Conservation (phyloP, 306 rosid genomes). For the Alnus rubra region DNA sequence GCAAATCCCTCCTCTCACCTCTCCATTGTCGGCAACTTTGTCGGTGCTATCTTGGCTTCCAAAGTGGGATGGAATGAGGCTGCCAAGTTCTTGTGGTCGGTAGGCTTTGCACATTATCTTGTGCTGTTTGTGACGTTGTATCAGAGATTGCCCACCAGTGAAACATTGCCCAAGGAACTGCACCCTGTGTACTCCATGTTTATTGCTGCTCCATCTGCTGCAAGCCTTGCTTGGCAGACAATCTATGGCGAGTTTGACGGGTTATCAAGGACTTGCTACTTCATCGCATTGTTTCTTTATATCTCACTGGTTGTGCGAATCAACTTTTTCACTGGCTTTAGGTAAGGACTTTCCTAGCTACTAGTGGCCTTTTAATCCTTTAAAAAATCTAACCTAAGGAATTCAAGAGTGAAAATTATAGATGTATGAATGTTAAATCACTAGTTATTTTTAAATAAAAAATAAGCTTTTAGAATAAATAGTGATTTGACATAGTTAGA, state of each 20-base stretch:
- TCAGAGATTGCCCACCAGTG: conserved; percentile 86
- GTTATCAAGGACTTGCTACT: conserved; percentile 69
- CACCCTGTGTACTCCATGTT: conserved; percentile 95
- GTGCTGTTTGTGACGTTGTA: conserved; percentile 85
- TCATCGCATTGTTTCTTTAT: conserved; percentile 84
- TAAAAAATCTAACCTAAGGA: too few relatives aligned
- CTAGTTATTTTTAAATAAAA: too few relatives aligned
- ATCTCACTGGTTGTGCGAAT: conserved; percentile 65
- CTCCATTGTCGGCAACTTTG: conserved; percentile 84
- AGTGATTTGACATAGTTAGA: too few relatives aligned
- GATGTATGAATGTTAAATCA: too few relatives aligned
- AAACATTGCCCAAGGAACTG: conserved; percentile 76
- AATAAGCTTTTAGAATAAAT: too few relatives aligned
- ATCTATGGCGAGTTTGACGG: conserved; percentile 72
- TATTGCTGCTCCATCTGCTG: conserved; percentile 85
- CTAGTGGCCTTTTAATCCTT: too few relatives aligned
- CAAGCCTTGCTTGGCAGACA: conserved; percentile 73
- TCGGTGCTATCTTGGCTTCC: conserved; percentile 78
- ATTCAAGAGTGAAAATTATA: too few relatives aligned
- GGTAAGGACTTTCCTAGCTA: conserved; percentile 38
- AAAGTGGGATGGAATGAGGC: conserved; percentile 78
- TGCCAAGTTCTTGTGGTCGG: conserved; percentile 87
- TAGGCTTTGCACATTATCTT: conserved; percentile 79
- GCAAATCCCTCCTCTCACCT: conserved; percentile 81
- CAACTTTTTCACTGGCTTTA: conserved; percentile 84